These are phyloP conservation scores for Talaromyces sp. DNA, from an alignment of 2,329 filamentous ascomycete genomes.

Conservation along the genomic window DNA sequence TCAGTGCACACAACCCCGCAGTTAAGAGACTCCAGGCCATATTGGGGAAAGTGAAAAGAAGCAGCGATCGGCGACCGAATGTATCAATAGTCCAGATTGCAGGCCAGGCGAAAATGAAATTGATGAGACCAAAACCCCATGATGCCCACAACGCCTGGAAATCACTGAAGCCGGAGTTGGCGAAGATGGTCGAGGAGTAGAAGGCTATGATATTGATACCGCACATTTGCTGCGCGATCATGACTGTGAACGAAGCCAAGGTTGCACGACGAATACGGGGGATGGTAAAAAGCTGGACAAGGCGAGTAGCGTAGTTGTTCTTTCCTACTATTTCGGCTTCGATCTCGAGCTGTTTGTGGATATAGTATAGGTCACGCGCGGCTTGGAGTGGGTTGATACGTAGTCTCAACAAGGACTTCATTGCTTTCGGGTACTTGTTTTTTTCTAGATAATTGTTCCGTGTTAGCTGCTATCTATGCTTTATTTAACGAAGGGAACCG, in stretches of 20 bases:
- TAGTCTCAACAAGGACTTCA: constrained; percentile 55
- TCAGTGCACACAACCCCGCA: constrained; percentile 54
- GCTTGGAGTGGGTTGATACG: constrained; percentile 61
- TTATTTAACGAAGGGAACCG: constrained; percentile 52
- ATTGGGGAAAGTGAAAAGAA: constrained; percentile 66
- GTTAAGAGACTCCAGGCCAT: constrained; percentile 66
- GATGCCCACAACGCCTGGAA: constrained; percentile 62
- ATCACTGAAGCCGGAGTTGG: constrained; percentile 55
- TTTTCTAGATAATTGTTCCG: neutral
- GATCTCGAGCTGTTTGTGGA: constrained; percentile 53
- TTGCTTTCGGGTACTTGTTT: neutral
- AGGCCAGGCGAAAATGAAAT: constrained; percentile 64
- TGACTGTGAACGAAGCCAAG: constrained; percentile 73
- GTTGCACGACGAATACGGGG: constrained; percentile 60
- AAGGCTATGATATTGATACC: constrained; percentile 74
- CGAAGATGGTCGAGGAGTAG: constrained; percentile 63
- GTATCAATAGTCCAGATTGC: constrained; percentile 67
- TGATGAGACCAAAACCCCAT: constrained; percentile 64
- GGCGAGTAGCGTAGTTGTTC: constrained; percentile 61
- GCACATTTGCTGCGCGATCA: constrained; percentile 75
- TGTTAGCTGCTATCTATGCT: constrained; percentile 47
- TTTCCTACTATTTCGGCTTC: constrained; percentile 45
- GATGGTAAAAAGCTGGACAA: constrained; percentile 53
- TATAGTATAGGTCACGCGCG: constrained; percentile 63
- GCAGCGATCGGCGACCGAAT: constrained; percentile 61